These are phyloP conservation scores for Microascus cirrosus DNA, from an alignment of 2,329 filamentous ascomycete genomes.

Conservation along the genomic window DNA sequence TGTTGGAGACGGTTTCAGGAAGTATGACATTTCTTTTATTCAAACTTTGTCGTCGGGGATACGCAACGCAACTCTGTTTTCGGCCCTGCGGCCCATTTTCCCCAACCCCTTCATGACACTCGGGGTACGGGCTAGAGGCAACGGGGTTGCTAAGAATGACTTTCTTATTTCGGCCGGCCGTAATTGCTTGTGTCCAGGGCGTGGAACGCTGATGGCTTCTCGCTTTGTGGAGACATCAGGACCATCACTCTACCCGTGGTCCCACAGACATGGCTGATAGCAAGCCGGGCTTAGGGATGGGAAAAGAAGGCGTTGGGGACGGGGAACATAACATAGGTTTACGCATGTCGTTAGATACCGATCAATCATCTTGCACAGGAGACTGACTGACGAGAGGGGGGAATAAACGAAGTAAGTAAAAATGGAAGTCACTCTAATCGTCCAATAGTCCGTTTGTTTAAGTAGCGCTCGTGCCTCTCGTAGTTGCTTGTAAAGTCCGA, in stretches of 20 bases:
- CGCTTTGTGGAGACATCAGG: neutral
- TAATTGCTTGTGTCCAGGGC: neutral
- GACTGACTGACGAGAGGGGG: neutral
- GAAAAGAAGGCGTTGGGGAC: neutral
- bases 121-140: neutral
- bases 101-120: neutral
- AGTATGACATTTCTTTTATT: neutral
- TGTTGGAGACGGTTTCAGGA: neutral
- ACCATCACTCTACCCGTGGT: no score
- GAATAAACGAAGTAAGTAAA: neutral
- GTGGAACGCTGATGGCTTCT: neutral
- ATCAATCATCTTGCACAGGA: neutral
- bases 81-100: neutral
- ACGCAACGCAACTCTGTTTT: neutral
- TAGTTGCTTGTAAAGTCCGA: no score
- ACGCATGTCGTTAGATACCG: neutral
- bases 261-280: no score
- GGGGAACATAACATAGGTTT: neutral
- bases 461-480: neutral
- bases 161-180: neutral
- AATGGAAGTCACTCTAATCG: neutral
- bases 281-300: no score
- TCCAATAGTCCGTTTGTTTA: neutral
- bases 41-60: neutral
- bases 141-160: neutral